phyloP scores from a whole-genome alignment of 352 stramenopile species.

The Phytopythium delawarense region DNA sequence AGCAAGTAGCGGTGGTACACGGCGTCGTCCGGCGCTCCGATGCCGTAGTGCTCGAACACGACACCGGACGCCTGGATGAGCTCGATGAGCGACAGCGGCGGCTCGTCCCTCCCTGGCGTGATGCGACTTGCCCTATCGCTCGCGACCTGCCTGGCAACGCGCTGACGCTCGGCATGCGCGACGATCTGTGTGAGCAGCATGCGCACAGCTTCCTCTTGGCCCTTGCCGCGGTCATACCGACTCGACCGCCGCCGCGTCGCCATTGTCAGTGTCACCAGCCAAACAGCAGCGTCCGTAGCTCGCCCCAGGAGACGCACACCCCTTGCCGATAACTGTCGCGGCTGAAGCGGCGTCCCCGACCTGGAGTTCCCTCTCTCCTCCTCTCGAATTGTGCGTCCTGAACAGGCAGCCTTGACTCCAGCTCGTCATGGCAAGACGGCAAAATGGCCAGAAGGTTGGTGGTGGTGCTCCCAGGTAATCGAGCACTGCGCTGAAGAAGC shows the following conservation, averaged over 20 bases:
- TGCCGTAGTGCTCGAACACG: constrained; percentile 47
- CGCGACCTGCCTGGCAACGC: neutral
- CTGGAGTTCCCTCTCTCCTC: too few relatives aligned
- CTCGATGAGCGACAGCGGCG: constrained; percentile 51
- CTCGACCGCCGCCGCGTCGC: neutral
- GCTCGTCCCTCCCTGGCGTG: neutral
- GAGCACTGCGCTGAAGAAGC: too few relatives aligned
- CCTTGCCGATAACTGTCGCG: too few relatives aligned
- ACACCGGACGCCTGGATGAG: constrained; percentile 52
- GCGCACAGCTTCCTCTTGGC: constrained; percentile 18
- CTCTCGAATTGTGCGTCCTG: too few relatives aligned
- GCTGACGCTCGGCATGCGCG: constrained; percentile 18
- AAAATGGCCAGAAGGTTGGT: too few relatives aligned
- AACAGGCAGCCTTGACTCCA: too few relatives aligned
- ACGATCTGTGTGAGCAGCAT: constrained; percentile 52
- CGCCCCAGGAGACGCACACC: too few relatives aligned
- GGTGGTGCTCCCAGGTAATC: too few relatives aligned
- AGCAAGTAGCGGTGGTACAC: constrained; percentile 54
- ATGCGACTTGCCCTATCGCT: neutral
- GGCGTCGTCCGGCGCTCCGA: constrained; percentile 37
- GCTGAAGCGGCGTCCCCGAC: too few relatives aligned
- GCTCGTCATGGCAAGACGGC: too few relatives aligned
- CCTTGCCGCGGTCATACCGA: neutral
- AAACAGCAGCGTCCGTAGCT: too few relatives aligned
- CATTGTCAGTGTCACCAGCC: neutral